A percentile compares a stretch with the other conserved stretches of the same genome.
These are phyloP conservation scores for Lentinus brumalis DNA, from an alignment of 768 basidiomycete genomes.

Conservation along the genomic window DNA sequence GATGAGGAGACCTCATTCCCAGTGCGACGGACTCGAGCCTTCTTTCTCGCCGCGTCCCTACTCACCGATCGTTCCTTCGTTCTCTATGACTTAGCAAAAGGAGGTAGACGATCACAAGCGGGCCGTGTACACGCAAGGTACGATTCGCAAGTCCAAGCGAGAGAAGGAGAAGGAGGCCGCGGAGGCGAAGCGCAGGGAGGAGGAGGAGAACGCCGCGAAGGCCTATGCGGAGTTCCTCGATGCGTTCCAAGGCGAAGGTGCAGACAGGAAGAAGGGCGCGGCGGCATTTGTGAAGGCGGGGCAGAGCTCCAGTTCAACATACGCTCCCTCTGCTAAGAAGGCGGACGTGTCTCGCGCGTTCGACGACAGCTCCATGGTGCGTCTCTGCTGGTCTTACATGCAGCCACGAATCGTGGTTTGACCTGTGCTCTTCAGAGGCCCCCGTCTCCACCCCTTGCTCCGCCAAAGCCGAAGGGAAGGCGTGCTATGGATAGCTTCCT, in stretches of 20 bases:
- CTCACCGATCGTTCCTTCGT: conserved; percentile 58
- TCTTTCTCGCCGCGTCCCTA: conserved; percentile 50
- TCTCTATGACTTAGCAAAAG: conserved; percentile 64
- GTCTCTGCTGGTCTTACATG: conserved; percentile 15
- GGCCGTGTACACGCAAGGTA: conserved; percentile 85
- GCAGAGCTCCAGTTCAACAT: conserved; percentile 49
- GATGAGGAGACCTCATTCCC: conserved; percentile 85
- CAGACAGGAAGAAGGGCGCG: conserved; percentile 47
- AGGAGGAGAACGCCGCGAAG: conserved; percentile 76
- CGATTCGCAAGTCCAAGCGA: conserved; percentile 82
- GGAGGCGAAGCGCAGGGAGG: conserved; percentile 84
- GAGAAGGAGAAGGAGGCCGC: conserved; percentile 94
- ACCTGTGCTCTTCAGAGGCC: conserved; percentile 36
- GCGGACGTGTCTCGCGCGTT: conserved; percentile 32
- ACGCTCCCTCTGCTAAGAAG: conserved; percentile 38
- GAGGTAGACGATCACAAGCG: conserved; percentile 83
- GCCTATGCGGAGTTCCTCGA: conserved; percentile 86
- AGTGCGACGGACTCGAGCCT: conserved; percentile 84
- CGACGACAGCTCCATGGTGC: conserved; percentile 37
- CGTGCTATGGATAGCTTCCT: conserved; percentile 96
- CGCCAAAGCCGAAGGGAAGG: conserved; percentile 85
- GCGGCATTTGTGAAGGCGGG: conserved; percentile 64
- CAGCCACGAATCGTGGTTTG: neutral
- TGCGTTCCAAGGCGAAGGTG: conserved; percentile 76
- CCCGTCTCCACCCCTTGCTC: conserved; percentile 56